Evolutionary conservation across 1,284 basidiomycete species (phyloP).

Genomic region (Quambalaria eucalypti): DNA sequence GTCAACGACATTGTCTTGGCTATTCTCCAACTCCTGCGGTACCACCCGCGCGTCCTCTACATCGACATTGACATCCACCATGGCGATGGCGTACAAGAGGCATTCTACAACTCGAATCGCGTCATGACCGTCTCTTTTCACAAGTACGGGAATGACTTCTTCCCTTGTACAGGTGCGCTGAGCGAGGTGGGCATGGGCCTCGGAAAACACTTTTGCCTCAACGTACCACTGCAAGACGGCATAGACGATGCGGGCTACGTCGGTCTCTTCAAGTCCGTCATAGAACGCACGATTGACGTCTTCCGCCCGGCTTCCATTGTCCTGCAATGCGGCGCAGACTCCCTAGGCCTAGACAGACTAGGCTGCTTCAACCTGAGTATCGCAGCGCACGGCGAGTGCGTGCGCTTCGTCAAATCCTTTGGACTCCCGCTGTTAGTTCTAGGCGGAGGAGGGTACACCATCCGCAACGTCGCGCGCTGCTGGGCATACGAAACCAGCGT

Average conservation of each 20-base stretch:
- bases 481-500: slow-evolving; percentile 98
- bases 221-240: slow-evolving; percentile 90
- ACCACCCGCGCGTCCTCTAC: slow-evolving; percentile 78
- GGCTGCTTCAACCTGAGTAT: slow-evolving; percentile 99
- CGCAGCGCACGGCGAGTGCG: slow-evolving; percentile 95
- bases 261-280: slow-evolving; percentile 86
- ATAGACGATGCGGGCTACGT: slow-evolving; percentile 96
- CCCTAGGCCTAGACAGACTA: slow-evolving; percentile 82
- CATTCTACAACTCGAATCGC: slow-evolving; percentile 93
- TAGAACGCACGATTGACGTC: slow-evolving; percentile 81
- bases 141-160: slow-evolving; percentile 98
- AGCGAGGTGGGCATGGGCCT: slow-evolving; percentile 40
- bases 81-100: slow-evolving; percentile 96
- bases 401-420: slow-evolving; percentile 87
- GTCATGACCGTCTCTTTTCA: slow-evolving; percentile 99
- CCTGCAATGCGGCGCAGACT: slow-evolving; percentile 94
- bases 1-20: slow-evolving; percentile 63
- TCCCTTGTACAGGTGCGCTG: slow-evolving; percentile 50
- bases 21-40: slow-evolving; percentile 41
- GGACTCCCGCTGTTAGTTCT: slow-evolving; percentile 79
- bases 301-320: slow-evolving; percentile 88
- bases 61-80: slow-evolving; percentile 98
- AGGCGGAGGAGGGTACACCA: slow-evolving; percentile 91
- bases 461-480: slow-evolving; percentile 83
- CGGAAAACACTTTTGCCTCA: slow-evolving; percentile 91